These are phyloP conservation scores for Moesziomyces aphidis DNA, from an alignment of 1,284 basidiomycete species.

Conservation along the genomic window DNA sequence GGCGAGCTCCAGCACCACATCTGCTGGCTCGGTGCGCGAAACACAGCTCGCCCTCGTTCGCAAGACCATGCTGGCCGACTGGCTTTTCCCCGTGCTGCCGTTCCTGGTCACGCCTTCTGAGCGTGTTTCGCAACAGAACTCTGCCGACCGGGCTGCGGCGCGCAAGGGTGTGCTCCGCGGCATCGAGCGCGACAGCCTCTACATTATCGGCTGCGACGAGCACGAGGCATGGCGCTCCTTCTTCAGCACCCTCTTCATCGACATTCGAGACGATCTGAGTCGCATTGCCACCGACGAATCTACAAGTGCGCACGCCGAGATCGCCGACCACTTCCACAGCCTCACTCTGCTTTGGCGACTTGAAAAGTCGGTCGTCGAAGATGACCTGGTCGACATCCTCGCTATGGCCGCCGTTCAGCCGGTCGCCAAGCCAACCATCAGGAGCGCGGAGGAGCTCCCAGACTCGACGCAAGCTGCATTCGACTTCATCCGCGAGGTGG, in stretches of 20 bases:
- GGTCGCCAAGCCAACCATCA: constrained; percentile 18
- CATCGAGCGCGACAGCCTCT: constrained; percentile 37
- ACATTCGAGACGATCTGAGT: constrained; percentile 9
- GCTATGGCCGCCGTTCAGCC: constrained; percentile 21
- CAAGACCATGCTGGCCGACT: constrained; percentile 42
- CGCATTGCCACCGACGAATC: constrained; percentile 1
- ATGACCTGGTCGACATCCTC: constrained; percentile 22
- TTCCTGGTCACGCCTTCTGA: constrained; percentile 8
- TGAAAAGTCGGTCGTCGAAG: constrained; percentile 37
- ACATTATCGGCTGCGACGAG: constrained; percentile 29
- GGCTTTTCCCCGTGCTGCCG: constrained; percentile 31
- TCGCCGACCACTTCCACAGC: constrained; percentile 19
- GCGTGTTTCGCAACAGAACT: background rate
- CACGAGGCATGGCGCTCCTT: constrained; percentile 40
- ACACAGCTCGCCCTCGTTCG: constrained; percentile 33
- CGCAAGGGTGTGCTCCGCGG: constrained; percentile 24
- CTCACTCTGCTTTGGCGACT: constrained; percentile 42
- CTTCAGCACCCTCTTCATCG: constrained; percentile 23
- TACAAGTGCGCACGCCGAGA: constrained; percentile 5
- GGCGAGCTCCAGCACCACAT: constrained; percentile 16
- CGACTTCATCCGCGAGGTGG: constrained; percentile 28
- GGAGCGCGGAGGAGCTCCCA: constrained; percentile 15
- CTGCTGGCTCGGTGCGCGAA: constrained; percentile 28
- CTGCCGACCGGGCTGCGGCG: constrained; percentile 14
- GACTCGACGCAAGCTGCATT: constrained; percentile 20